Base-by-base conservation (phyloP, 2,329 filamentous ascomycete genomes). In the Xylariaceae sp. region DNA sequence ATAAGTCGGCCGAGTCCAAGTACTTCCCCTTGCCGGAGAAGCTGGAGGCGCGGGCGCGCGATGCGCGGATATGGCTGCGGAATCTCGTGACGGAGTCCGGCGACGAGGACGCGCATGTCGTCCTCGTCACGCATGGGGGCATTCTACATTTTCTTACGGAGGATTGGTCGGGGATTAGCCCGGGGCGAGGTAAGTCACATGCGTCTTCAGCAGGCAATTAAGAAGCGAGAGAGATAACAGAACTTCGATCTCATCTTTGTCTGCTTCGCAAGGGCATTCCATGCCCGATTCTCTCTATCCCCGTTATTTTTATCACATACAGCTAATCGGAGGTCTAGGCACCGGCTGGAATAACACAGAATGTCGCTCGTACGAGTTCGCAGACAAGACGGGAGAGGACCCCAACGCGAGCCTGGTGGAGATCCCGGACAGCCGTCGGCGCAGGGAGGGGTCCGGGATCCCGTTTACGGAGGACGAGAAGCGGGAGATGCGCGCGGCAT, bases 101-200 rank as follows among this genome's bases (percentile, higher is more conserved):
- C 1, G 68, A 70, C 4, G 85, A 30, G 23, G 23, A 89, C 67
- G 78, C 76, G 2, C 82, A 93, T 66, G 82, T 96, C 34, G 84
- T 88, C 0, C 80, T 92, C 1, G 90, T 95, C 6, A 88, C 90
- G 2, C 92, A 96, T 68, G 92, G 92, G 1, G 89, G 88, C 0
- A 89, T 92, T 66, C 72, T 96, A 67, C 92, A 96, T 72, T 95
- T 90, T 68, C 76, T 96, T 63, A 94, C 90, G 0, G 84, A 92
- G 65, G 91, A 96, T 68, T 95, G 87, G 84, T 78, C 84, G 56
- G 88, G 85, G 48, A 80, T 82, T 23, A 71, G 74, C 67, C 67
- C 77, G 2, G 67, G 68, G 0, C 63, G 61, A 60, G 75, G 79
- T 80, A 72, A 58, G 77, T 70, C 37, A 2, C 23, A 18, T 48